Conservation (phyloP, 2,329 filamentous ascomycete genomes). For the Hirsutella thompsonii region DNA sequence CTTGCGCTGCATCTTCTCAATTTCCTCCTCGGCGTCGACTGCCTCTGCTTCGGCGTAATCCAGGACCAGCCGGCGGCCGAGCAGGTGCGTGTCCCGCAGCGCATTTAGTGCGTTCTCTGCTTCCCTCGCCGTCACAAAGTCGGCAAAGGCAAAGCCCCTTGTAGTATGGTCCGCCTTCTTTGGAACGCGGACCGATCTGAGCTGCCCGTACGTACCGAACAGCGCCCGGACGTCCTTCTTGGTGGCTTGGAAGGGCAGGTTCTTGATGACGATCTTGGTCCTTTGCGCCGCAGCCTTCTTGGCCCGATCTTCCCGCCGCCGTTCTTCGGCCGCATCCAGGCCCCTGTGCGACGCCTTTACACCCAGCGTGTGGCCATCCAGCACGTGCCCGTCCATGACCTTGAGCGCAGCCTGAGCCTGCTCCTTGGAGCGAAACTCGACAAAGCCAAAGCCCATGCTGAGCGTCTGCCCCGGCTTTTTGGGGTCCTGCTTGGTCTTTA, state of each 20-base stretch:
- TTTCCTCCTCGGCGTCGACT: constrained; percentile 87
- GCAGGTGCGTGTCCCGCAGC: constrained; percentile 81
- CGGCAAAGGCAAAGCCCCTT: constrained; percentile 92
- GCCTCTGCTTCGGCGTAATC: constrained; percentile 85
- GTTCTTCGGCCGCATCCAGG: constrained; percentile 76
- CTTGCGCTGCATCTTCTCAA: constrained; percentile 95
- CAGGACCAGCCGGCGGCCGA: constrained; percentile 78
- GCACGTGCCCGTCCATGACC: constrained; percentile 75
- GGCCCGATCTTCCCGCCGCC: constrained; percentile 66
- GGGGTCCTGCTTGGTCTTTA: constrained; percentile 89
- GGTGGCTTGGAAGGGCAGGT: constrained; percentile 86
- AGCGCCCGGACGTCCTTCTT: constrained; percentile 85
- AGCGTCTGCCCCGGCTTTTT: constrained; percentile 79
- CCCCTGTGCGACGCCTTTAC: constrained; percentile 82
- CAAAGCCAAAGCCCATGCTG: constrained; percentile 96
- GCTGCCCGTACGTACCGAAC: constrained; percentile 81
- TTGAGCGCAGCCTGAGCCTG: constrained; percentile 69
- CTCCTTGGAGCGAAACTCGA: constrained; percentile 69
- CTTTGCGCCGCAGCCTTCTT: constrained; percentile 65
- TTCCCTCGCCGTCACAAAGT: constrained; percentile 85
- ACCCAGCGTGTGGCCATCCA: constrained; percentile 78
- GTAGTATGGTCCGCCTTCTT: constrained; percentile 86
- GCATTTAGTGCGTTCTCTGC: constrained; percentile 84
- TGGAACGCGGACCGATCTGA: constrained; percentile 84
- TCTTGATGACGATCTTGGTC: constrained; percentile 97